A percentile compares a stretch with the other conserved stretches of the same genome.
phyloP scores from a whole-genome alignment of 1,284 basidiomycete species.

The Microbotryum scabiosae region DNA sequence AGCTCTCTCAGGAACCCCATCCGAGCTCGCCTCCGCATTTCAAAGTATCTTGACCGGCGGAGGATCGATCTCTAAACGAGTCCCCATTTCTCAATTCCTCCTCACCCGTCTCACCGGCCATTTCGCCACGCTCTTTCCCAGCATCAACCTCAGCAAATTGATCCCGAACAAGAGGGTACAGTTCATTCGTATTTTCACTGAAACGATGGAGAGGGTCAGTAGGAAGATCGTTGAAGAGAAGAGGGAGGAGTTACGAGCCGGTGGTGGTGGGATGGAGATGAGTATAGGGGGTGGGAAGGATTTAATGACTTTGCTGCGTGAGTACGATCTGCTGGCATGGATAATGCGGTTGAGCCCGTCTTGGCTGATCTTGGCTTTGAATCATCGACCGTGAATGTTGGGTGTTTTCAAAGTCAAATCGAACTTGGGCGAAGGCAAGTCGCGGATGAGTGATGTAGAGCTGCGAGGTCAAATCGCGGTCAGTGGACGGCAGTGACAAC shows the following conservation, averaged over 20 bases:
- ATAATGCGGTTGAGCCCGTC: not conserved
- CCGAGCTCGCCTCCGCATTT: conserved; percentile 34
- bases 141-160: conserved; percentile 16
- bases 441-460: conserved; percentile 18
- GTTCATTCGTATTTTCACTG: conserved; percentile 9
- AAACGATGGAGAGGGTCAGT: conserved; percentile 30
- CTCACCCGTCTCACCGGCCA: conserved; percentile 5
- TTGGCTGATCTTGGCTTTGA: not conserved
- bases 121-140: conserved; percentile 13
- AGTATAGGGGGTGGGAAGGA: conserved; percentile 27
- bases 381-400: too few species aligned
- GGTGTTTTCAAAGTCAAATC: conserved; percentile 15
- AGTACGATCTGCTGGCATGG: conserved; percentile 3
- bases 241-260: conserved; percentile 15
- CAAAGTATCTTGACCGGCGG: conserved; percentile 11
- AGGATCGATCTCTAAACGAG: not conserved
- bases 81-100: not conserved
- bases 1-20: conserved; percentile 30
- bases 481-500: not conserved
- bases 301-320: conserved; percentile 32
- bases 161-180: conserved; percentile 16
- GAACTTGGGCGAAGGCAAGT: conserved; percentile 12
- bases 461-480: conserved; percentile 27
- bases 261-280: conserved; percentile 20
- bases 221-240: conserved; percentile 33